Base-by-base conservation (phyloP, 1,139 yeast genomes). In the Scheffersomyces segobiensis region DNA sequence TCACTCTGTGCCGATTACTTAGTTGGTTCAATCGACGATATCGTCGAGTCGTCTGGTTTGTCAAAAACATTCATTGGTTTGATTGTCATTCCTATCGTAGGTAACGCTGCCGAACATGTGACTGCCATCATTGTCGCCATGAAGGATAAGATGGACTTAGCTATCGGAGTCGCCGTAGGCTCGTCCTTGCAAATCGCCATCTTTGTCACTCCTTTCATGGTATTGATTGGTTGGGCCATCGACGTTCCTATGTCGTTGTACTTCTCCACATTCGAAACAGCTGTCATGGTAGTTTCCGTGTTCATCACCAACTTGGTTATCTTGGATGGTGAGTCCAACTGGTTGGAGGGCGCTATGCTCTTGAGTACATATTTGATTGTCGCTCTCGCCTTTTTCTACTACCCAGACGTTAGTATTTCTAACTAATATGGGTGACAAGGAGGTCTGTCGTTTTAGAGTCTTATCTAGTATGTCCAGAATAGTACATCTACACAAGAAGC, bases 91-190 rank as follows among this genome's bases (percentile, higher is more conserved):
- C 99, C 99, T 54, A 93, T 96, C 63, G 98, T 95, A 42, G 99
- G 99, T 59, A 95, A 95, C 69, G 99, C 99, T 1, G 98, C 99
- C 17, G 99, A 95, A 75, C 99, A 95, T 73, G 98, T 91, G 54
- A 95, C 98, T 19, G 97, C 98, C 2, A 89, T 95, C 53, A 84
- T 92, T 62, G 98, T 95, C 54, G 98, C 99, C 39, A 86, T 88
- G 85, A 93, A 93, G 76, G 92, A 95, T 75, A 95, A 96, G 76
- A 95, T 96, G 98, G 98, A 95, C 72, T 83, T 95, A 63, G 98
- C 99, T 12, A 86, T 96, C 66, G 97, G 98, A 58, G 98, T 95
- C 54, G 98, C 99, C 10, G 88, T 95, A 63, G 99, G 99, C n/a
- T 90, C 97, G 4, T 92, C 98, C 3, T 84, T 95, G 74, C 99